A percentile compares a stretch with the other conserved stretches of the same genome.
Evolutionary conservation across 805 yeast genomes (phyloP).

Genomic region (Yarrowia sp.): DNA sequence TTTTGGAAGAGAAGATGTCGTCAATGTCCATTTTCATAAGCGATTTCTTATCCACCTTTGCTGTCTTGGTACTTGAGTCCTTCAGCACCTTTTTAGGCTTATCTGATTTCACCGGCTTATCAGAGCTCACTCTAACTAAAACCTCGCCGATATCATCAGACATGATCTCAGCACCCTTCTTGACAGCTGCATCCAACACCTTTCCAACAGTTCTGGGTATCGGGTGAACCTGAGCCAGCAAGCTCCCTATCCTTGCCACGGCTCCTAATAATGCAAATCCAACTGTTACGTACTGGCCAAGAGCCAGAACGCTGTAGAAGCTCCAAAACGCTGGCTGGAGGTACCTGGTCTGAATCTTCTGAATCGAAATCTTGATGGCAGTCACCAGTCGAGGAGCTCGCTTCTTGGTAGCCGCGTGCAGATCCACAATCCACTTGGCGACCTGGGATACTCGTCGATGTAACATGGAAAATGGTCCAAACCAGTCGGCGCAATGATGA

Average conservation of each 20-base stretch:
- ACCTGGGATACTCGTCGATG: conserved; percentile 46
- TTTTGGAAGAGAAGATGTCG: neutral
- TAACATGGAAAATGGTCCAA: conserved; percentile 62
- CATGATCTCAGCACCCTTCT: neutral
- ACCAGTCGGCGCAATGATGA: conserved; percentile 71
- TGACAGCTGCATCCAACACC: neutral
- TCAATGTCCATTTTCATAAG: neutral
- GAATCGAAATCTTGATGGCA: conserved; percentile 36
- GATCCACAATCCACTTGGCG: neutral
- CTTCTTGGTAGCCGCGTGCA: neutral
- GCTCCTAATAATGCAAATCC: conserved; percentile 67
- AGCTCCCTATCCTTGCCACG: conserved; percentile 45
- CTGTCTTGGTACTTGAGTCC: neutral
- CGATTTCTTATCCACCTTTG: neutral
- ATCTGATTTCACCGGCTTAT: neutral
- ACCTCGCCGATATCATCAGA: conserved; percentile 31
- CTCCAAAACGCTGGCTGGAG: conserved; percentile 53
- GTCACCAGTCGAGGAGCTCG: conserved; percentile 20
- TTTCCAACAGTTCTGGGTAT: conserved; percentile 17
- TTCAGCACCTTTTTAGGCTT: neutral
- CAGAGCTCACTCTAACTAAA: conserved; percentile 28
- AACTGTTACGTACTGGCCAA: conserved; percentile 72
- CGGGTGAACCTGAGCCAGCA: conserved; percentile 26
- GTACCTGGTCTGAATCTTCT: conserved; percentile 33
- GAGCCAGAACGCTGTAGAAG: conserved; percentile 63